Conservation (phyloP, 139 green algal species). For the Bryopsis sp. region DNA sequence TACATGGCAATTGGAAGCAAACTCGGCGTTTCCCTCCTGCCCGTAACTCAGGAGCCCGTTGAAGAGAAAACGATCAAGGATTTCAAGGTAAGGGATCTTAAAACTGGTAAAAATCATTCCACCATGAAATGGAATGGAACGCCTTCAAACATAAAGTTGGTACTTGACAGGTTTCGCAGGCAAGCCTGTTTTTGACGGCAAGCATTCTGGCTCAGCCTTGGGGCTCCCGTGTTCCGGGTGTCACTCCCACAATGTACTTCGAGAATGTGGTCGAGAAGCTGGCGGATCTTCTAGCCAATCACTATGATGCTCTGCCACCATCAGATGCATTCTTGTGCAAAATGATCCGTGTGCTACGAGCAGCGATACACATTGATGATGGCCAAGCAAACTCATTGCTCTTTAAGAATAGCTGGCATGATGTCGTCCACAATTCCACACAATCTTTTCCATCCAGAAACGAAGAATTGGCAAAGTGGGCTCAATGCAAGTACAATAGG, state of each 20-base stretch:
- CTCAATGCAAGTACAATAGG: slow-evolving; percentile 25
- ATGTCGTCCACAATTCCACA: background rate
- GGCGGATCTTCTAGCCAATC: slow-evolving; percentile 13
- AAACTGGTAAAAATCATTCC: no score
- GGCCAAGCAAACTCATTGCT: background rate
- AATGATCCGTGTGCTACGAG: slow-evolving; percentile 16
- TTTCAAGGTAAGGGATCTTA: background rate
- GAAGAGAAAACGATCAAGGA: background rate
- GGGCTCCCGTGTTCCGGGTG: background rate
- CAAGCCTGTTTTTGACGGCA: background rate
- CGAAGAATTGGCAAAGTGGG: slow-evolving; percentile 7
- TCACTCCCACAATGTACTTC: background rate
- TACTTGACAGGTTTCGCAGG: no score
- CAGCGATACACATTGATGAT: slow-evolving; percentile 21
- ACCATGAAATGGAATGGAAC: no score
- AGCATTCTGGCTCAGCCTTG: background rate
- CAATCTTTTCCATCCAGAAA: background rate
- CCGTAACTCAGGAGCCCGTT: background rate
- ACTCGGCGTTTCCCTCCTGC: background rate
- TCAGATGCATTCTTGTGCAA: slow-evolving; percentile 20
- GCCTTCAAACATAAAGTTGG: no score
- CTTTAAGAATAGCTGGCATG: background rate
- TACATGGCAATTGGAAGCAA: background rate
- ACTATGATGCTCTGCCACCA: slow-evolving; percentile 4
- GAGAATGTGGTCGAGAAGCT: slow-evolving; percentile 17